Conservation (phyloP, 2,329 filamentous ascomycete species). For the Tolypocladium pustulatum region DNA sequence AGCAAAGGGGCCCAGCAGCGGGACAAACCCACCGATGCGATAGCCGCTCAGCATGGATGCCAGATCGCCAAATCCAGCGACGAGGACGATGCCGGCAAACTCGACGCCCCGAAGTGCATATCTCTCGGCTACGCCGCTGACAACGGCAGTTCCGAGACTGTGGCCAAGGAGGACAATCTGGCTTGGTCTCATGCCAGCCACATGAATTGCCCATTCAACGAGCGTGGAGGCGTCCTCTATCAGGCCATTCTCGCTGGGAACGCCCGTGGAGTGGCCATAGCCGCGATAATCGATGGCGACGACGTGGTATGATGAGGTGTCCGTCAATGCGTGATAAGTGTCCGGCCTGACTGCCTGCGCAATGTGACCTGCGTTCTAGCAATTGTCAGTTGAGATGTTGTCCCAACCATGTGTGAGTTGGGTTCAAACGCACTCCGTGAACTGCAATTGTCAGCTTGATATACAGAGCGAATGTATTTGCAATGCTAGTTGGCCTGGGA, state of each 20-base stretch:
- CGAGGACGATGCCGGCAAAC: conserved; percentile 71
- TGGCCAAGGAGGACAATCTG: conserved; percentile 78
- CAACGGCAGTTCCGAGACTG: conserved; percentile 79
- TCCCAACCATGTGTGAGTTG: neutral
- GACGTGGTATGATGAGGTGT: conserved; percentile 66
- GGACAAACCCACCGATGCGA: conserved; percentile 65
- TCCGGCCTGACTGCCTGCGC: conserved; percentile 67
- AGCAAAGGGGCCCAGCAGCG: conserved; percentile 65
- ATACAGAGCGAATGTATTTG: neutral
- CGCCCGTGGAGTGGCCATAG: conserved; percentile 72
- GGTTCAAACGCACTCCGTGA: conserved; percentile 43
- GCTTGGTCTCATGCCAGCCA: conserved; percentile 53
- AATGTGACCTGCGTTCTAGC: conserved; percentile 74
- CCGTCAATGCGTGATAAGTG: conserved; percentile 67
- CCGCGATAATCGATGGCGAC: conserved; percentile 88
- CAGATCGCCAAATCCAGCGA: conserved; percentile 70
- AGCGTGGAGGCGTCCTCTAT: conserved; percentile 68
- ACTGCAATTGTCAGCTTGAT: conserved; percentile 26
- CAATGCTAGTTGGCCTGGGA: conserved; percentile 3
- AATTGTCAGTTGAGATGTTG: conserved; percentile 1
- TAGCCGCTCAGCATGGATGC: conserved; percentile 67
- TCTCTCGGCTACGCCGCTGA: conserved; percentile 61
- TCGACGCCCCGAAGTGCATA: conserved; percentile 51
- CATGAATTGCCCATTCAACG: conserved; percentile 59
- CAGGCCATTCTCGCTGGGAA: conserved; percentile 68